Base-by-base conservation (phyloP, 2,329 filamentous ascomycete species). In the Neophaeococcomyces mojaviensis region DNA sequence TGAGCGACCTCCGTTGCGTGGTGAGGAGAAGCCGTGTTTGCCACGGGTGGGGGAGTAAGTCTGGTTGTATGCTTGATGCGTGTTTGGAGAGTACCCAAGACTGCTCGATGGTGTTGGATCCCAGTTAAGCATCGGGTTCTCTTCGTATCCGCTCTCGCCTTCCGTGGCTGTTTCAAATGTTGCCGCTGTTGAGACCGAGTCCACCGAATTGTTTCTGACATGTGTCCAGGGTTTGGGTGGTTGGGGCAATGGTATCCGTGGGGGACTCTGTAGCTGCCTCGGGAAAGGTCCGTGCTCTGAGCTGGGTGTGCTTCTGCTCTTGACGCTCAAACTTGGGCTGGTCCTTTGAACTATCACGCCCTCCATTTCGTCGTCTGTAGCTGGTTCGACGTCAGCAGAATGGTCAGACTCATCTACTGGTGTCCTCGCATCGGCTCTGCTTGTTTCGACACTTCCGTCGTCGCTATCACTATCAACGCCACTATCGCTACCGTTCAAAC, bases 141-240 rank as follows among this genome's bases (percentile, higher is more conserved):
- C 63, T 35, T 68, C 61, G 39, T 61, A 47, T 20, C 72, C 69
- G 36, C 55, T 51, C 13, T 63, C 63, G 9, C 71, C 73, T 61
- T 82, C 79, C 3, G 67, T 73, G 4, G 81, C 81, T 2, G 81
- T 84, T 2, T 77, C 78, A 59, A 83, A 84, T 1, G 77, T 77
- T 16, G 74, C 76, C 8, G 76, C 62, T 1, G 78, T 82, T 9
- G 78, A 82, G 18, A 78, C 61, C 0, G 79, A 82, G 49, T 78
- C 74, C n/a, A 65, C 64, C 49, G 79, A 83, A 31, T 72, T 67
- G 16, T 71, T 73, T 42, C 81, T 72, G 5, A 43, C 35, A 35
- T 35, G 30, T 35, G 43, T 47, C 53, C 53, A 53, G 2, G 51
- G 49, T 41, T 50, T 49, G 4, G 43, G 24, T 16, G 49, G 49